Conservation (phyloP, 2,329 filamentous ascomycete species). For the Dactylonectria estremocensis region DNA sequence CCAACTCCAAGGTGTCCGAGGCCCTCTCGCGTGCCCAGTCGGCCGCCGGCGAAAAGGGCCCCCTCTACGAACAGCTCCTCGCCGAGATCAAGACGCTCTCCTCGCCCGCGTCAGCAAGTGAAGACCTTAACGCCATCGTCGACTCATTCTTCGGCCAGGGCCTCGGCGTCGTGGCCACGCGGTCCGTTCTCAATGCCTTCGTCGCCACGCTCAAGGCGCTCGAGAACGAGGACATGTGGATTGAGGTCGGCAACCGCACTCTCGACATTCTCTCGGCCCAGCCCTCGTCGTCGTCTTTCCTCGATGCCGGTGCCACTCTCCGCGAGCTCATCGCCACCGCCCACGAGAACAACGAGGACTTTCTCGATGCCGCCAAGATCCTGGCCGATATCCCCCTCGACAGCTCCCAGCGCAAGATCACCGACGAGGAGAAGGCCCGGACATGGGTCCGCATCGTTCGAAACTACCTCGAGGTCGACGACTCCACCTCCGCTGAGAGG, state of each 20-base stretch:
- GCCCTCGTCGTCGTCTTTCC: slow-evolving; percentile 78
- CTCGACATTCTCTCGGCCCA: slow-evolving; percentile 75
- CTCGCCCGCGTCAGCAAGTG: slow-evolving; percentile 55
- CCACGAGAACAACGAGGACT: slow-evolving; percentile 88
- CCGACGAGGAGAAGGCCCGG: slow-evolving; percentile 84
- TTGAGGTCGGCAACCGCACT: slow-evolving; percentile 83
- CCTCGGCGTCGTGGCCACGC: slow-evolving; percentile 82
- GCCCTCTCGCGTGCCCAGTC: slow-evolving; percentile 60
- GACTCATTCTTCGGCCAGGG: slow-evolving; percentile 77
- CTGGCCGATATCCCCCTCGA: slow-evolving; percentile 91
- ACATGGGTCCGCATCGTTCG: slow-evolving; percentile 96
- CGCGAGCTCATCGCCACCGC: slow-evolving; percentile 87
- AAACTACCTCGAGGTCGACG: slow-evolving; percentile 94
- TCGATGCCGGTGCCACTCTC: slow-evolving; percentile 86
- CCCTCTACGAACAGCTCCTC: slow-evolving; percentile 64
- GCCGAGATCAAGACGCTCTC: slow-evolving; percentile 59
- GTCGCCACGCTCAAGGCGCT: slow-evolving; percentile 74
- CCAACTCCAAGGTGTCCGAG: slow-evolving; percentile 58
- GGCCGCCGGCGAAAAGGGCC: slow-evolving; percentile 58
- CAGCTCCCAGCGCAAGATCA: slow-evolving; percentile 86
- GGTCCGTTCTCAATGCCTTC: slow-evolving; percentile 79
- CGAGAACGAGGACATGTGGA: slow-evolving; percentile 75
- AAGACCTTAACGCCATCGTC: slow-evolving; percentile 78
- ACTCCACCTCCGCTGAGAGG: slow-evolving; percentile 85
- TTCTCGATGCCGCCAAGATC: slow-evolving; percentile 80